phyloP scores from a whole-genome alignment of 2,329 filamentous ascomycete genomes.

The Botrytis deweyae region DNA sequence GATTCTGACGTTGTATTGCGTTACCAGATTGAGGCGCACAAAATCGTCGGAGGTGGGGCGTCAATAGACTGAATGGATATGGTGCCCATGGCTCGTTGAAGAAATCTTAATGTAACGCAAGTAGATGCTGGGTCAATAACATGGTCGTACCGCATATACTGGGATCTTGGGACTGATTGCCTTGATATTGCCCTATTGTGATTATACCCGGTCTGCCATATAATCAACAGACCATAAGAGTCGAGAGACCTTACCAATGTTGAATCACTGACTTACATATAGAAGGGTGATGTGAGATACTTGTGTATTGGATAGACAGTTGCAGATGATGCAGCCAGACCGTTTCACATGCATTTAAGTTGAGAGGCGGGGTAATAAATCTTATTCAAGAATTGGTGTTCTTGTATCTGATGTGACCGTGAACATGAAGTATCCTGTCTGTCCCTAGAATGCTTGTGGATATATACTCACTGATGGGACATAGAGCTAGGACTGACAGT shows the following conservation, averaged over 20 bases:
- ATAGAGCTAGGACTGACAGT: not conserved
- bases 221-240: not conserved
- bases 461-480: not conserved
- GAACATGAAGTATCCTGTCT: not conserved
- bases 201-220: not conserved
- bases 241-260: not conserved
- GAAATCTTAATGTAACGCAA: conserved; percentile 19
- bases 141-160: conserved; percentile 19
- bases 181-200: conserved; percentile 8
- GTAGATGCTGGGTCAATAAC: conserved; percentile 11
- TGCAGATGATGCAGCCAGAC: conserved; percentile 24
- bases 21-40: conserved; percentile 12
- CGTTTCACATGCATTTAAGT: conserved; percentile 21
- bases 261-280: conserved; percentile 1
- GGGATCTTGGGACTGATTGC: conserved; percentile 10
- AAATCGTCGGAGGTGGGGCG: not conserved
- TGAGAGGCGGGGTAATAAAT: conserved; percentile 19
- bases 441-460: not conserved
- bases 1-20: conserved; percentile 6
- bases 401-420: not conserved
- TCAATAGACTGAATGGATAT: conserved; percentile 7
- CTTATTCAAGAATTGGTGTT: conserved; percentile 3
- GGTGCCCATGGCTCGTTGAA: conserved; percentile 7
- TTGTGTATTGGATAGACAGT: conserved; percentile 16
- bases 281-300: conserved; percentile 8